These are phyloP conservation scores for Cryptomeria japonica DNA, from an alignment of 75 land plant species.

Conservation along the genomic window DNA sequence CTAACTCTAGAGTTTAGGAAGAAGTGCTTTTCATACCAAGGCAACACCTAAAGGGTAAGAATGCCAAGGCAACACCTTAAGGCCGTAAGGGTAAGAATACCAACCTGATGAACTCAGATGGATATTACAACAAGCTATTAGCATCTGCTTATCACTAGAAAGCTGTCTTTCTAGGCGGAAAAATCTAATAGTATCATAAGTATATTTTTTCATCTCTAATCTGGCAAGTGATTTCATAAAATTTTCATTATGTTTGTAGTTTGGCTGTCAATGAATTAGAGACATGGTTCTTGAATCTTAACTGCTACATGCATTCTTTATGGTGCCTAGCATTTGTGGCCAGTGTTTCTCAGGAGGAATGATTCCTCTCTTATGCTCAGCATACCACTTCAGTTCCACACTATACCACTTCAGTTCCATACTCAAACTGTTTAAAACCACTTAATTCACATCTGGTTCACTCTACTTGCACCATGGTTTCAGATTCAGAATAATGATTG, in stretches of 20 bases:
- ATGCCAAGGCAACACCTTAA: neutral
- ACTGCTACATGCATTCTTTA: neutral
- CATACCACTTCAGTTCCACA: neutral
- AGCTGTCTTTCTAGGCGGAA: neutral
- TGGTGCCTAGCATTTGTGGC: neutral
- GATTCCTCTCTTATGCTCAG: neutral
- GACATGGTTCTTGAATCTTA: neutral
- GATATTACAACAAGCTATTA: neutral
- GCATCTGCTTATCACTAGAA: neutral
- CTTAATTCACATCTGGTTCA: neutral
- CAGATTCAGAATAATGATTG: neutral
- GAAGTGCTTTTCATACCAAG: neutral
- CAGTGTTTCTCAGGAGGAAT: neutral
- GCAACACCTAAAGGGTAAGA: neutral
- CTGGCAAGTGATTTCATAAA: neutral
- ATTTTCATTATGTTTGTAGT: neutral
- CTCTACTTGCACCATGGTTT: neutral
- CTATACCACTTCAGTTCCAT: neutral
- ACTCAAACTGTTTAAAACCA: neutral
- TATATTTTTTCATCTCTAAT: neutral
- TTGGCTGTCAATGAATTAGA: neutral
- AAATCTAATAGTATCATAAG: neutral
- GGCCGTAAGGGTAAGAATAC: no score
- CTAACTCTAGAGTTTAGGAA: neutral
- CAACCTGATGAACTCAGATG: neutral